phyloP scores from a whole-genome alignment of 305 asterid species.

The Fraxinus platypoda region DNA sequence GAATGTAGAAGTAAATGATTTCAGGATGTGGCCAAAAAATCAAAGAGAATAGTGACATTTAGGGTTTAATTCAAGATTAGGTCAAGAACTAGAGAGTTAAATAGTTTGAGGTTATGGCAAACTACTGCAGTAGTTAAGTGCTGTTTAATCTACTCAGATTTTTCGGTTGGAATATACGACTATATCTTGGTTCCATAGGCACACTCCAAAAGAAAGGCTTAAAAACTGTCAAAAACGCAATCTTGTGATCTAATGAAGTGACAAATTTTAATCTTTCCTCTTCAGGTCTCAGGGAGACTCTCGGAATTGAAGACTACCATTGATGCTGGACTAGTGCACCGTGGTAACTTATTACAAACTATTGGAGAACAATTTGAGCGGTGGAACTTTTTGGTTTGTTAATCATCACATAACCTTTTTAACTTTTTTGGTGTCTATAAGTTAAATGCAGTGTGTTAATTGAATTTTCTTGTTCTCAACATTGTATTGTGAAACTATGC shows the following conservation, averaged over 20 bases:
- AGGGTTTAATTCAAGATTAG: neutral
- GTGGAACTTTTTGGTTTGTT: constrained; percentile 85
- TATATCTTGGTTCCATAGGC: neutral
- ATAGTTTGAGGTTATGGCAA: neutral
- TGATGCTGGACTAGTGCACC: constrained; percentile 89
- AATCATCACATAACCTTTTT: neutral
- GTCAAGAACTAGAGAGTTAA: neutral
- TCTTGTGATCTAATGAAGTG: neutral
- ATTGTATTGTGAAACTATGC: constrained; percentile 2
- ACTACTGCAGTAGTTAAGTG: neutral
- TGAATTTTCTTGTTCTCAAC: neutral
- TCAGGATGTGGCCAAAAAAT: neutral
- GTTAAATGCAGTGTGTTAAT: neutral
- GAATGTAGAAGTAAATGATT: neutral
- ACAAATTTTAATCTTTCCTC: constrained; percentile 15
- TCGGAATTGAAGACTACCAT: constrained; percentile 92
- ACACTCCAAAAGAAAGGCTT: neutral
- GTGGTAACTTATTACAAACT: constrained; percentile 72
- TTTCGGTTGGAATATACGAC: neutral
- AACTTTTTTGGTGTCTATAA: neutral
- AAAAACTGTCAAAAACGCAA: neutral
- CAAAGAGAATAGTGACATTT: neutral
- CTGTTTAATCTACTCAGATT: neutral
- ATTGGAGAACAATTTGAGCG: constrained; percentile 80
- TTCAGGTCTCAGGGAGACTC: constrained; percentile 83